phyloP scores from a whole-genome alignment of 139 green algal species.

The Medakamo hakoo region DNA sequence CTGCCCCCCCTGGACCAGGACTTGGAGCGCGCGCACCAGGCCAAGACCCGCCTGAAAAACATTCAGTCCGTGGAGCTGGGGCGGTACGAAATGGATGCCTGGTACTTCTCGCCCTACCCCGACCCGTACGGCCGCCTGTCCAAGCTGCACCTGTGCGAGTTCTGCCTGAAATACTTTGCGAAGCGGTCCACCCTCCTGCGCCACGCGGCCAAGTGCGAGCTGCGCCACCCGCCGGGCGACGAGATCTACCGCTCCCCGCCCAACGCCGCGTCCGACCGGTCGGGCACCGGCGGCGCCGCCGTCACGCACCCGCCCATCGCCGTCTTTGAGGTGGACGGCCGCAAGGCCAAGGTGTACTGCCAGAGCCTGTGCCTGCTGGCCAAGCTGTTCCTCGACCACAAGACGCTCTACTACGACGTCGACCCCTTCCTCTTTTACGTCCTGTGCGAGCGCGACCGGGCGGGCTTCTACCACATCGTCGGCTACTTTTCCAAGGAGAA shows the following conservation, averaged over 20 bases:
- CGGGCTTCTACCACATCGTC: conserved; percentile 81
- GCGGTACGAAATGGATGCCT: conserved; percentile 40
- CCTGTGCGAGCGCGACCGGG: conserved; percentile 83
- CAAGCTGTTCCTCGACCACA: conserved; percentile 99
- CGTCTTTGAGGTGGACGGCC: conserved; percentile 71
- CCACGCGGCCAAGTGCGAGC: conserved; percentile 35
- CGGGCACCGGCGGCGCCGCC: conserved; percentile 15
- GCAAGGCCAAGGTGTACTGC: conserved; percentile 56
- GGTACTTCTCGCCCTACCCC: conserved; percentile 51
- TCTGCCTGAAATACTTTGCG: conserved; percentile 58
- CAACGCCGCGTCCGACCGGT: conserved; percentile 20
- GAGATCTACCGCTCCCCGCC: conserved; percentile 65
- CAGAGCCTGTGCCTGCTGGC: conserved; percentile 96
- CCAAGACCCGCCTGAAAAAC: conserved; percentile 62
- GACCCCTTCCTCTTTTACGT: conserved; percentile 99
- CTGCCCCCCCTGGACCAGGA: conserved; percentile 16
- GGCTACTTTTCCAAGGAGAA: conserved; percentile 92
- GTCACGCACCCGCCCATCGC: conserved; percentile 31
- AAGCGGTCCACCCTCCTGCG: conserved; percentile 38
- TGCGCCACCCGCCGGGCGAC: conserved; percentile 47
- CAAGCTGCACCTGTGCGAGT: conserved; percentile 88
- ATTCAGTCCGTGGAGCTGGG: conserved; percentile 32
- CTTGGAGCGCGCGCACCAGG: conserved; percentile 51
- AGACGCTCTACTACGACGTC: conserved; percentile 99
- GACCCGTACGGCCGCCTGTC: conserved; percentile 30